Base-by-base conservation (phyloP, 208 protist species). In the Polymyxa betae region DNA sequence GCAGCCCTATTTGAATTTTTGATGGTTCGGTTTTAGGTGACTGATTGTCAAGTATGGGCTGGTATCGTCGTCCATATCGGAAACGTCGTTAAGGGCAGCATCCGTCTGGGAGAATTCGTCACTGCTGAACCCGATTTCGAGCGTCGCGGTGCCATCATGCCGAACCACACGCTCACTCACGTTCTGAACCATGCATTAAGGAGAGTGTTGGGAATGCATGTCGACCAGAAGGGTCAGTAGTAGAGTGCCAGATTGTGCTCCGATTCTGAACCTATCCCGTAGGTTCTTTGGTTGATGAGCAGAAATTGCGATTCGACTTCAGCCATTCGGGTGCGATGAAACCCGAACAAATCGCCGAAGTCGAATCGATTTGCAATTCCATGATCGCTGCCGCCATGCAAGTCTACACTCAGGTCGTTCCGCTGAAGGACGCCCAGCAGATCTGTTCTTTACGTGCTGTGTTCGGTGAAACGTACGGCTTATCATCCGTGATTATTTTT, bases 161-260 rank as follows among this genome's bases (percentile, higher is more conserved):
- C 95, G n/a, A 99, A 99, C 94, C 98, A 99, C 96, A 98, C 98
- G 38, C 92, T 95, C 0, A 99, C 98, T 40, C 98, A 99, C 92
- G 89, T 98, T 90, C 94, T 99, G 46, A 99, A 99, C 94, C 98
- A 95, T 94, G 97, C 97, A 38, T 95, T 99, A 45, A 94, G 96
- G 66, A 92, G 95, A 52, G 96, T 97, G 40, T 95, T 98, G 0
- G 92, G 93, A 41, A 49, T 91, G 5, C 5, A 82, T 20, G 40
- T 82, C 40, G 72, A 82, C 72, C 72, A 82, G 72, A 82, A 82
- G n/a, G 72, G 49, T n/a, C n/a, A n/a, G n/a, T n/a, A n/a, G n/a
- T n/a, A n/a, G n/a, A n/a, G n/a, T 60, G 24, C 49, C 49, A 60
- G 49, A 60, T 29, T 24, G 12, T 5, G 49, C 49, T 29, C 24